phyloP scores from a whole-genome alignment of 495 filamentous ascomycete species.

The Entonaema liquescens region DNA sequence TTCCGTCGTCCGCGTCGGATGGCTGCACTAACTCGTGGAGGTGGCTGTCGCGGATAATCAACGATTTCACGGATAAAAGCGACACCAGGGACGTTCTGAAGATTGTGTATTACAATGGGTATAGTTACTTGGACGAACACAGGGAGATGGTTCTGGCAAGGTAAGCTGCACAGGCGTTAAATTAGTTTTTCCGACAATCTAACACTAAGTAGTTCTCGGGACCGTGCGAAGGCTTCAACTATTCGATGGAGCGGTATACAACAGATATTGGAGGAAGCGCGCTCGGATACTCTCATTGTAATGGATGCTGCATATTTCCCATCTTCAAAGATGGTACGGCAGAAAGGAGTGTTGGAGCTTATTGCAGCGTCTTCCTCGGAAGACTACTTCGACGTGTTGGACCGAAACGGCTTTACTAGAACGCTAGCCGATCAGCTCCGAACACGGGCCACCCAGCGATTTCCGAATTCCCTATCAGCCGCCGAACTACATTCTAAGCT shows the following conservation, averaged over 20 bases:
- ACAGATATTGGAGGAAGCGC: slow-evolving; percentile 55
- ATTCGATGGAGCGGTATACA: slow-evolving; percentile 60
- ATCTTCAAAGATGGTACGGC: slow-evolving; percentile 51
- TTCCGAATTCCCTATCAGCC: slow-evolving; percentile 50
- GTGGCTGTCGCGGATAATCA: slow-evolving; percentile 54
- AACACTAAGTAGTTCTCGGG: slow-evolving; percentile 48
- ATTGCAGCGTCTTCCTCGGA: slow-evolving; percentile 59
- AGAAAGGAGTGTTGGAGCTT: slow-evolving; percentile 56
- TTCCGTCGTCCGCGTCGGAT: slow-evolving; percentile 51
- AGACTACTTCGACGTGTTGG: slow-evolving; percentile 52
- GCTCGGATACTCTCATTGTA: slow-evolving; percentile 57
- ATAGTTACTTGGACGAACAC: slow-evolving; percentile 56
- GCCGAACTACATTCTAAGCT: slow-evolving; percentile 59
- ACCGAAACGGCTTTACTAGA: slow-evolving; percentile 55
- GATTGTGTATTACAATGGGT: slow-evolving; percentile 58
- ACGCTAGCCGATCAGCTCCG: slow-evolving; percentile 54
- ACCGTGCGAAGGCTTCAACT: slow-evolving; percentile 49
- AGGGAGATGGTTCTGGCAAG: slow-evolving; percentile 60
- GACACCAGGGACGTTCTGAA: slow-evolving; percentile 58
- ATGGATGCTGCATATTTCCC: slow-evolving; percentile 62
- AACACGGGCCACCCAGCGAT: slow-evolving; percentile 50
- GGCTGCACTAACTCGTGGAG: slow-evolving; percentile 52
- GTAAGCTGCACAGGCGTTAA: slow-evolving; percentile 36
- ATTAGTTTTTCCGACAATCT: slow-evolving; percentile 15
- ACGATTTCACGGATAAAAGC: slow-evolving; percentile 54